These are phyloP conservation scores for Fragosphaeria purpurea DNA, from an alignment of 2,329 filamentous ascomycete genomes.

Conservation along the genomic window DNA sequence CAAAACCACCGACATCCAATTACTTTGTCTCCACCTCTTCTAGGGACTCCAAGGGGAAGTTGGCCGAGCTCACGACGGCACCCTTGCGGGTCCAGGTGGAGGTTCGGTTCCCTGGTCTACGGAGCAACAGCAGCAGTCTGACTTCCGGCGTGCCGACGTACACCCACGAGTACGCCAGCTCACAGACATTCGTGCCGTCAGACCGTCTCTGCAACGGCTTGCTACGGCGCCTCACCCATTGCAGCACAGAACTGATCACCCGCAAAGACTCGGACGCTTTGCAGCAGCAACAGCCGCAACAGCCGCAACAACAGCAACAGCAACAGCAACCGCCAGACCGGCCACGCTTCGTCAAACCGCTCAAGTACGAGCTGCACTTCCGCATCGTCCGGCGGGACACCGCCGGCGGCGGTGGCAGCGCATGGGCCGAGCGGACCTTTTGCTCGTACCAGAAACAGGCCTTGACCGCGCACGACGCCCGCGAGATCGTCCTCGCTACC, in stretches of 20 bases:
- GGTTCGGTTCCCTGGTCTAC: constrained; percentile 10
- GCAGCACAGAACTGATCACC: constrained; percentile 42
- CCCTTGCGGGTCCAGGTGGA: constrained; percentile 11
- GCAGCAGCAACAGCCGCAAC: constrained; percentile 14
- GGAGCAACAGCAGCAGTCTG: no score
- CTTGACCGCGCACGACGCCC: constrained; percentile 32
- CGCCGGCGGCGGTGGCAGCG: constrained; percentile 19
- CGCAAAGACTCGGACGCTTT: constrained; percentile 39
- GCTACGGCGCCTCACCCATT: constrained; percentile 41
- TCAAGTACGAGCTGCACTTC: constrained; percentile 39
- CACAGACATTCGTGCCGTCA: constrained; percentile 31
- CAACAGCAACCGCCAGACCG: constrained; percentile 16
- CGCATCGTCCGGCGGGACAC: constrained; percentile 27
- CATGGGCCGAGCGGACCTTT: constrained; percentile 35
- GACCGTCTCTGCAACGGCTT: constrained; percentile 39
- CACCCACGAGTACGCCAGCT: constrained; percentile 36
- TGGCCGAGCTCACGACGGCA: background rate
- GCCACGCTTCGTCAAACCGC: constrained; percentile 27
- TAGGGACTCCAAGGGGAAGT: no score
- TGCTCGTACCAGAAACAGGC: constrained; percentile 40
- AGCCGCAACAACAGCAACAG: constrained; percentile 27
- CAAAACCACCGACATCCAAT: background rate
- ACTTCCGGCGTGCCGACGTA: constrained; percentile 18
- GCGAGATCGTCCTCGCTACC: constrained; percentile 36
- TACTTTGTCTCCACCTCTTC: background rate